Base-by-base conservation (phyloP, 768 basidiomycete species). In the Mycena chlorophos region DNA sequence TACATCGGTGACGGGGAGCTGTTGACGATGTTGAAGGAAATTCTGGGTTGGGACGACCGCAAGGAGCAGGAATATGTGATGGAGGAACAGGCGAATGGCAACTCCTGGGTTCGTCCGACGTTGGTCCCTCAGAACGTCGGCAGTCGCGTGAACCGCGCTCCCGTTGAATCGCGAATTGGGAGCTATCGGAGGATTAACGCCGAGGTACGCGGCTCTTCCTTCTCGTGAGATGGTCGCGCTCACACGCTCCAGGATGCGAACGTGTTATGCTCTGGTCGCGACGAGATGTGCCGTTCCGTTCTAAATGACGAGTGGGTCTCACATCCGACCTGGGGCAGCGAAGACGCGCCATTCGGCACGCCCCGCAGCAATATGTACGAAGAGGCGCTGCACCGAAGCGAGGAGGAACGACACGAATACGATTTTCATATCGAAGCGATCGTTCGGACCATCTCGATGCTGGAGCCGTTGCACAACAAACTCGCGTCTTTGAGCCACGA, bases 241-340 rank as follows among this genome's bases (percentile, higher is more conserved):
- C 48, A 65, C 27, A 45, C 49, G 22, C 4, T 13, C 30, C 64
- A 97, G 94, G 95, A 95, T 71, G 84, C 85, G 52, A 87, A 88
- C 51, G 86, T 96, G 14, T 76, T 88, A 0, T 99, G 97, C 66
- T 91, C 95, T 2, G 97, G 97, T 2, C 89, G 97, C 16, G 97
- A 98, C 65, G 91, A 94, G 20, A 95, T 98, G 88, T 98, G 96
- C 71, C 89, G 87, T 66, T 86, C 90, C 5, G 97, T 99, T 4
- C 75, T 99, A 50, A 99, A 99, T 67, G 97, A 99, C 68, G 92
- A 96, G 63, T 99, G 96, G 96, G 89, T 98, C 17, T 94, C 95
- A 4, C 95, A 98, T 68, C 95, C 97, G 1, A 91, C 92, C 1
- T 96, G 93, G 86, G 88, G 90, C 3, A 91, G 88, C 62, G 97